Conservation (phyloP, 2,329 filamentous ascomycete species). For the Fusarium pseudocircinatum region DNA sequence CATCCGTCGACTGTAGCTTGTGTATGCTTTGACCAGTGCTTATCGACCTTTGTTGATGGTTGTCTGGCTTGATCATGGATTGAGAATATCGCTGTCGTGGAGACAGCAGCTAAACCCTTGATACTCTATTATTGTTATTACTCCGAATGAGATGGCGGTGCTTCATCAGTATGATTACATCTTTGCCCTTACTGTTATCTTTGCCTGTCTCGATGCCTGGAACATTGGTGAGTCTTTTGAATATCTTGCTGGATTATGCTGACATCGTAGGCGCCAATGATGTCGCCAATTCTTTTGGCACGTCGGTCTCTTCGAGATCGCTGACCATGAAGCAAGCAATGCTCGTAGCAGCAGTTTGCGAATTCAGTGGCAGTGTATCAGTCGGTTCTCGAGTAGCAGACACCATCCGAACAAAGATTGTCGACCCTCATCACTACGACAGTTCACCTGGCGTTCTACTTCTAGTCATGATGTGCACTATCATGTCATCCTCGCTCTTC, state of each 20-base stretch:
- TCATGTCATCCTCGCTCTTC: slow-evolving; percentile 61
- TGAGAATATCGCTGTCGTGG: slow-evolving; percentile 34
- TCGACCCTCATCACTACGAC: slow-evolving; percentile 59
- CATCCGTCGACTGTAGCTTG: not conserved
- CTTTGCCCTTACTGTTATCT: slow-evolving; percentile 64
- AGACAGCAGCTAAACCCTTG: not conserved
- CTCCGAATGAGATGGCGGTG: slow-evolving; percentile 43
- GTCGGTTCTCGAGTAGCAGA: slow-evolving; percentile 69
- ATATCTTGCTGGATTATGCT: not conserved
- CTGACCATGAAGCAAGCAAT: slow-evolving; percentile 70
- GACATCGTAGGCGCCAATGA: slow-evolving; percentile 63
- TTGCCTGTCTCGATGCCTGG: slow-evolving; percentile 67
- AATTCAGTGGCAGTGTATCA: slow-evolving; percentile 68
- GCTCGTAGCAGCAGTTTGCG: slow-evolving; percentile 66
- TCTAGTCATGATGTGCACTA: slow-evolving; percentile 64
- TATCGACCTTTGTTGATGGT: slow-evolving; percentile 16
- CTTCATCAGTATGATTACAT: slow-evolving; percentile 64
- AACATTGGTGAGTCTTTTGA: slow-evolving; percentile 59
- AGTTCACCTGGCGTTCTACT: slow-evolving; percentile 65
- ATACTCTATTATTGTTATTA: not conserved
- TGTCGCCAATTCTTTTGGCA: slow-evolving; percentile 81
- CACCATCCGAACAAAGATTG: slow-evolving; percentile 66
- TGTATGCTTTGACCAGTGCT: slow-evolving; percentile 11
- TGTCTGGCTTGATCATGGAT: slow-evolving; percentile 28
- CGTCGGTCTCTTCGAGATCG: slow-evolving; percentile 75